Evolutionary conservation across 2,329 filamentous ascomycete species (phyloP).

Genomic region (Fusarium lyarnte): DNA sequence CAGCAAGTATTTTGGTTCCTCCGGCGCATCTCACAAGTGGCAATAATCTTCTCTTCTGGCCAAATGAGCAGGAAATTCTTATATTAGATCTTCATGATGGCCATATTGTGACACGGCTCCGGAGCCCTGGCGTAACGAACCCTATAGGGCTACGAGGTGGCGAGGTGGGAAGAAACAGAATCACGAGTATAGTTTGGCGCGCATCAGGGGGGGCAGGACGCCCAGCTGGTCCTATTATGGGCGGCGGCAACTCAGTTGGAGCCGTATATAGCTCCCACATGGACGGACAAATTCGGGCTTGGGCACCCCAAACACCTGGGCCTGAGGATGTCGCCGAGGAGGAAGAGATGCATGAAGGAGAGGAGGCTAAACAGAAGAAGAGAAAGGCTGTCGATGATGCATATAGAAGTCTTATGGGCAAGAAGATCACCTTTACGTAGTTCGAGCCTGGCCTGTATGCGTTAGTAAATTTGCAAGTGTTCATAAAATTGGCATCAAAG

Average conservation of each 20-base stretch:
- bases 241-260: constrained; percentile 61
- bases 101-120: constrained; percentile 74
- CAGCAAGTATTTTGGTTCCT: constrained; percentile 68
- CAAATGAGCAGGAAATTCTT: constrained; percentile 83
- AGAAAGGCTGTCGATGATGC: constrained; percentile 82
- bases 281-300: constrained; percentile 84
- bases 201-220: constrained; percentile 67
- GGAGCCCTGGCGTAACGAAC: constrained; percentile 67
- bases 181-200: constrained; percentile 80
- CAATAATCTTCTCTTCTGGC: constrained; percentile 78
- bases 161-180: constrained; percentile 70
- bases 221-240: constrained; percentile 68
- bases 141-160: constrained; percentile 54
- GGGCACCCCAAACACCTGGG: constrained; percentile 71
- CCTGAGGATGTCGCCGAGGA: constrained; percentile 60
- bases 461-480: neutral
- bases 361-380: constrained; percentile 68
- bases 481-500: neutral
- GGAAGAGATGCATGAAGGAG: constrained; percentile 53
- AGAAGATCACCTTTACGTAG: constrained; percentile 71
- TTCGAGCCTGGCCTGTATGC: neutral
- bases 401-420: constrained; percentile 78
- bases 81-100: constrained; percentile 84
- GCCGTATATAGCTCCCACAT: constrained; percentile 82
- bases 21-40: constrained; percentile 67